Conservation (phyloP, 768 basidiomycete species). For the Ramaria sp. region DNA sequence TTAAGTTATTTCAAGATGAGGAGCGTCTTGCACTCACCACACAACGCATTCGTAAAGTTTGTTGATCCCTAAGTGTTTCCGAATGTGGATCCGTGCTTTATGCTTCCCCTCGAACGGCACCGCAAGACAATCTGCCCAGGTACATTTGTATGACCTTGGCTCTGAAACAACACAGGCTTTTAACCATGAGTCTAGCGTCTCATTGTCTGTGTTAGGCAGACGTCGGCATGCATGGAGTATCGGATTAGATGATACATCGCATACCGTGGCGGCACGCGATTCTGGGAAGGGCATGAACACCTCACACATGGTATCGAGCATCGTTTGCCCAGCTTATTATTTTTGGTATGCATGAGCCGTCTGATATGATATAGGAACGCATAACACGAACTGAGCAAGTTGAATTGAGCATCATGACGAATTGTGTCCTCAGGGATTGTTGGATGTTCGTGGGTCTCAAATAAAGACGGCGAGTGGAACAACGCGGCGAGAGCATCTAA, state of each 20-base stretch:
- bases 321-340: no score
- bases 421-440: no score
- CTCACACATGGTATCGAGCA: no score
- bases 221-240: not conserved
- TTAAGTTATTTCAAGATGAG: not conserved
- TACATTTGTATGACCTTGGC: not conserved
- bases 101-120: not conserved
- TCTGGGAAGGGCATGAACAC: not conserved
- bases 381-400: no score
- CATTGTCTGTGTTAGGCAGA: not conserved
- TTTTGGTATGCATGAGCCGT: no score
- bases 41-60: not conserved
- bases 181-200: not conserved
- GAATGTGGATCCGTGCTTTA: not conserved
- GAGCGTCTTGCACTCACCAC: not conserved
- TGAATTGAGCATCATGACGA: no score
- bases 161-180: not conserved
- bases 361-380: no score
- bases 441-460: no score
- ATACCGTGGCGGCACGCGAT: not conserved
- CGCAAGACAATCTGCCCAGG: not conserved
- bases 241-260: not conserved
- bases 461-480: no score
- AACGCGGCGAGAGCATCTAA: no score
- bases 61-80: not conserved